These are phyloP conservation scores for Oryza nivara DNA, from an alignment of 176 grass and related monocot genomes.

Conservation along the genomic window DNA sequence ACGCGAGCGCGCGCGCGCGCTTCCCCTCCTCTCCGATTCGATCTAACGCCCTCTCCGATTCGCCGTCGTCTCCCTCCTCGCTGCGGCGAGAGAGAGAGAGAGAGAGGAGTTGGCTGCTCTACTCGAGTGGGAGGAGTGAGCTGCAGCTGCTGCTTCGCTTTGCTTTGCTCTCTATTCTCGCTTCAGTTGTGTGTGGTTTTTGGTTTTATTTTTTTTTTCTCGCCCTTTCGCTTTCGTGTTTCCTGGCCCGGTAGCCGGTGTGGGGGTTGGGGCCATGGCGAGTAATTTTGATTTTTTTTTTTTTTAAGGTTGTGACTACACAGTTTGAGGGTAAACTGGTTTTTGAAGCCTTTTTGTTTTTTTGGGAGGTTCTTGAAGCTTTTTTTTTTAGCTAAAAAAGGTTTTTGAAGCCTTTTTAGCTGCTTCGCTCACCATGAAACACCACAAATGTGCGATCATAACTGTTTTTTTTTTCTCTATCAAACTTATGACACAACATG, in stretches of 20 bases:
- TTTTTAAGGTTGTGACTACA: neutral
- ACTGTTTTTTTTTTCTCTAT: too few relatives aligned
- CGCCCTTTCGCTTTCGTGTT: constrained; percentile 24
- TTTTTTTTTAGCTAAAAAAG: too few relatives aligned
- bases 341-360: neutral
- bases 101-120: neutral
- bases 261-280: constrained; percentile 11
- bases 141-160: neutral
- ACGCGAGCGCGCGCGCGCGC: too few relatives aligned
- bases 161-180: neutral
- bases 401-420: neutral
- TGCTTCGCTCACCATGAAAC: too few relatives aligned
- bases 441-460: too few relatives aligned
- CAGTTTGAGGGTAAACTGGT: neutral
- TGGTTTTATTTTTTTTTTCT: neutral
- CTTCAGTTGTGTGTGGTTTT: neutral
- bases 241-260: constrained; percentile 24
- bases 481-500: too few relatives aligned
- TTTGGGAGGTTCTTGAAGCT: too few relatives aligned
- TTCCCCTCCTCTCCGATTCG: neutral
- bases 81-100: neutral
- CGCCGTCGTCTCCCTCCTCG: constrained; percentile 33
- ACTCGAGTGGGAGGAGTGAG: constrained; percentile 22
- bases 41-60: neutral
- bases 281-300: too few relatives aligned